Evolutionary conservation across 768 basidiomycete species (phyloP).

Genomic region (Tubosaeta sp.): DNA sequence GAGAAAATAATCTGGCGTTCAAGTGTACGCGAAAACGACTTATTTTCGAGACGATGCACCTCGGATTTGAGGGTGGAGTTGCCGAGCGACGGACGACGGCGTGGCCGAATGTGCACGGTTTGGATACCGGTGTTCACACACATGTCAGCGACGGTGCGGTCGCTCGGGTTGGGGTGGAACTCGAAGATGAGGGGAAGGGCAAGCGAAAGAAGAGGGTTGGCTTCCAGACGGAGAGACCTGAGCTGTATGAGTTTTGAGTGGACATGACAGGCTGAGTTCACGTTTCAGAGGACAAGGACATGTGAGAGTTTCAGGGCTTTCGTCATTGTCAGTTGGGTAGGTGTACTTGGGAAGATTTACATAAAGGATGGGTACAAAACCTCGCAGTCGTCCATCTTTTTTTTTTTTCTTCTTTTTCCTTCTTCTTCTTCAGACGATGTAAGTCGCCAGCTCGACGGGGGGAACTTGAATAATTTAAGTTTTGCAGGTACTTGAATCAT

Average conservation of each 20-base stretch:
- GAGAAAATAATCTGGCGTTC: constrained; percentile 96
- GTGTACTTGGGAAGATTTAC: constrained; percentile 15
- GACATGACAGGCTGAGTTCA: background rate
- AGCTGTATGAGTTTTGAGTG: constrained; percentile 67
- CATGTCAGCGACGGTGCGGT: constrained; percentile 14
- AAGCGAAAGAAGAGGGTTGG: constrained; percentile 63
- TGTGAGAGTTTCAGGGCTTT: background rate
- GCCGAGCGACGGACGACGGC: constrained; percentile 67
- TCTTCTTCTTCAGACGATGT: background rate
- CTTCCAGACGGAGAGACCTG: constrained; percentile 62
- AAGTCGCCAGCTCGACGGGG: background rate
- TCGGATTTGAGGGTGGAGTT: constrained; percentile 84
- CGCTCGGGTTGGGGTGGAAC: constrained; percentile 41
- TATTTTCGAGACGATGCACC: constrained; percentile 86
- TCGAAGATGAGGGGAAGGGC: constrained; percentile 32
- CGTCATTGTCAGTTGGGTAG: background rate
- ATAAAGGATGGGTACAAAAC: constrained; percentile 17
- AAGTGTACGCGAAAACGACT: constrained; percentile 85
- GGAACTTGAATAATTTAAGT: too few relatives aligned
- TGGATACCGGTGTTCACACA: constrained; percentile 21
- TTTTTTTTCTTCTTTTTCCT: background rate
- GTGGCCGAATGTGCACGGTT: constrained; percentile 23
- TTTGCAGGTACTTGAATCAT: constrained; percentile 16
- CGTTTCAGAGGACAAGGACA: constrained; percentile 14
- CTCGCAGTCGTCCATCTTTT: background rate